Percentiles rank a stretch among this genome's conserved stretches.
These are phyloP conservation scores for Didymella glomerata DNA, from an alignment of 2,329 filamentous ascomycete species.

Conservation along the genomic window DNA sequence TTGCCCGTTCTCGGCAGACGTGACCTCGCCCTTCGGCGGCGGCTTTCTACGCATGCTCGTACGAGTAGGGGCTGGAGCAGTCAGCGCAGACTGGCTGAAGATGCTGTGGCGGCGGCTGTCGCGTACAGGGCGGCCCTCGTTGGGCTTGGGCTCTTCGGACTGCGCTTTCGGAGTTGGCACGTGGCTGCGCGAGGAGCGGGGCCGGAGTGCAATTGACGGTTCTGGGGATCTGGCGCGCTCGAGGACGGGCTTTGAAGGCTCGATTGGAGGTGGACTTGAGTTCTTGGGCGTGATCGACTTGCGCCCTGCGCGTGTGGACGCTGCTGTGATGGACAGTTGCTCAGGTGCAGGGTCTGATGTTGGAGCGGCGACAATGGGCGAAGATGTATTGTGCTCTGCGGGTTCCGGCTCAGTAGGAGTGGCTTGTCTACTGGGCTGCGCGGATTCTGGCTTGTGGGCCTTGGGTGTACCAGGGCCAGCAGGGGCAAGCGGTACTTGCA, in stretches of 20 bases:
- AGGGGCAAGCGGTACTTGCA: constrained; percentile 56
- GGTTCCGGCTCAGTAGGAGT: constrained; percentile 32
- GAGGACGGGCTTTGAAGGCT: constrained; percentile 29
- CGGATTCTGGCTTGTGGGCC: constrained; percentile 23
- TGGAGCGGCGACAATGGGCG: background rate
- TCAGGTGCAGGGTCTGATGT: constrained; percentile 17
- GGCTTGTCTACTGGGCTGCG: constrained; percentile 24
- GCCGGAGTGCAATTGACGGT: constrained; percentile 32
- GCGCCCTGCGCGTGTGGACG: constrained; percentile 46
- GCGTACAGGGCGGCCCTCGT: constrained; percentile 48
- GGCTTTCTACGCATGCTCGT: constrained; percentile 68
- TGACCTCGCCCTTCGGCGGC: constrained; percentile 77
- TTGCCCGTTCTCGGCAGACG: constrained; percentile 65
- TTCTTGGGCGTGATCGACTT: constrained; percentile 44
- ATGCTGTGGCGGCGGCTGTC: constrained; percentile 58
- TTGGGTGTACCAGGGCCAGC: constrained; percentile 51
- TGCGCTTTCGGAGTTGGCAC: constrained; percentile 56
- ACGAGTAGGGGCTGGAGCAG: constrained; percentile 46
- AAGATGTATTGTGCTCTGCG: constrained; percentile 26
- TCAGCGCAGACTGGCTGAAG: constrained; percentile 52
- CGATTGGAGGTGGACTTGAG: constrained; percentile 32
- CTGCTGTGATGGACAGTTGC: constrained; percentile 37
- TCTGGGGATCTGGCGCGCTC: constrained; percentile 25
- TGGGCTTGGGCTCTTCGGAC: constrained; percentile 57
- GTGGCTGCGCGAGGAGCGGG: constrained; percentile 52